Evolutionary conservation across 371 early-diverging fungal genomes (phyloP), one percentile per base, ranked within the genome.

Genomic region (Umbelopsis sp.): DNA sequence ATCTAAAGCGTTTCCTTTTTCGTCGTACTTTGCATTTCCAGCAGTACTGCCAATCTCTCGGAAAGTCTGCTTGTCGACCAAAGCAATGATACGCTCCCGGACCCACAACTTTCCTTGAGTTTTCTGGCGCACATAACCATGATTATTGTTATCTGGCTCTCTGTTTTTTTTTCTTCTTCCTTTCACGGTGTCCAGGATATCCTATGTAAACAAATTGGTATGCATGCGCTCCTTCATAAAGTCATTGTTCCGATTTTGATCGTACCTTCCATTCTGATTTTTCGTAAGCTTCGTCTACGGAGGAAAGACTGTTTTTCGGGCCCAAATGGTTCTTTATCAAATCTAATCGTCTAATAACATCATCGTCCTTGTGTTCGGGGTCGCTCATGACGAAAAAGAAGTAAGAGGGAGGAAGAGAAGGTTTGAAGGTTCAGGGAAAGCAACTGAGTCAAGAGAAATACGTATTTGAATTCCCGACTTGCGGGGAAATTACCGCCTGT

Each of bases 231-330:
- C 29, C 4, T 29, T 29, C 3, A 29, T 29, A 29, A 29, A 29
- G 12, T 20, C 14, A 45, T 16, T 20, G 24, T 20, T 0, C 41
- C 11, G 18, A 50, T 18, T 63, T 44, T 25, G 16, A 48, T 29
- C 57, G 6, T 66, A 79, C 82, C 76, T 76, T 79, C 82, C 79
- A 81, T 46, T 79, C 82, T 20, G 82, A 81, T 71, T 79, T 79
- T 51, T 81, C 82, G 7, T 77, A 67, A 0, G 82, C 79, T 65
- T 77, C 77, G 22, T 79, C 79, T 41, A 41, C 7, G 29, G 57
- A 35, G 3, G 35, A 29, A 3, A 37, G 12, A 14, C 50, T 63
- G 44, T 69, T 52, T 29, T 53, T 22, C 4, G 69, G 63, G 16
- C 72, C 38, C 10, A 79, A 57, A 52, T 81, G 79, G 3, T 75